phyloP scores from a whole-genome alignment of 768 basidiomycete genomes.

The Kwoniella pini region DNA sequence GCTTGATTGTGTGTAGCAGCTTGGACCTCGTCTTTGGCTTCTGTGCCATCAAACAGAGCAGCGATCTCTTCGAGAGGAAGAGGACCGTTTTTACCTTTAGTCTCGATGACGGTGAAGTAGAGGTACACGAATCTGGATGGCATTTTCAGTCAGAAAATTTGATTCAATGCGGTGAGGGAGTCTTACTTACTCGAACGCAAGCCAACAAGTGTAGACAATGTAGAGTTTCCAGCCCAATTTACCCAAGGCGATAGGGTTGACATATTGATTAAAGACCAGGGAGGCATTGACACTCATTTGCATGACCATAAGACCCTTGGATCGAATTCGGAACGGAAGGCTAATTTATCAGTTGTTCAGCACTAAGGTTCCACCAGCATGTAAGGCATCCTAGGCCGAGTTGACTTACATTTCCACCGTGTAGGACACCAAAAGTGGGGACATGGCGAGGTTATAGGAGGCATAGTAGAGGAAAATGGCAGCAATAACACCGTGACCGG shows the following conservation, averaged over 20 bases:
- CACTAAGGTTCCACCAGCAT: no score
- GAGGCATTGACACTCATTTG: conserved; percentile 30
- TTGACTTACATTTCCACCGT: conserved; percentile 37
- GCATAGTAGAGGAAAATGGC: conserved; percentile 51
- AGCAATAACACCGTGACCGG: conserved; percentile 45
- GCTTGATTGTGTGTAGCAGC: neutral
- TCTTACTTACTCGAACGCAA: conserved; percentile 22
- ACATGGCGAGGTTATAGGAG: conserved; percentile 43
- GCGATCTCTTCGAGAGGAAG: conserved; percentile 35
- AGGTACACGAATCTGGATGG: conserved; percentile 19
- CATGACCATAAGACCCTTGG: conserved; percentile 42
- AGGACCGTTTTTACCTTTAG: conserved; percentile 25
- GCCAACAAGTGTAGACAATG: conserved; percentile 24
- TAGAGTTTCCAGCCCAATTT: conserved; percentile 46
- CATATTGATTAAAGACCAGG: conserved; percentile 44
- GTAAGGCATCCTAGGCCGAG: no score
- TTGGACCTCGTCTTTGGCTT: neutral
- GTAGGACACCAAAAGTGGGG: conserved; percentile 39
- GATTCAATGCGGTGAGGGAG: neutral
- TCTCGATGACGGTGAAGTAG: conserved; percentile 41
- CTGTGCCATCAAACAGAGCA: conserved; percentile 30
- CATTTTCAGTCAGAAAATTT: neutral
- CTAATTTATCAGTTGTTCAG: no score
- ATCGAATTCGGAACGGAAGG: conserved; percentile 36
- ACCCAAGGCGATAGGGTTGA: conserved; percentile 45